Evolutionary conservation across 176 grass and related monocot genomes (phyloP).

Genomic region (barley (Hordeum vulgare)): MorexV3_pseudomolecules_assembly NC_058520.1:42075654-42076153

Average conservation of each 20-base stretch:
- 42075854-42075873: slow-evolving; percentile 21
- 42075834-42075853: slow-evolving; percentile 29
- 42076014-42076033: slow-evolving; percentile 16
- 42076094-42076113: slow-evolving; percentile 21
- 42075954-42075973: slow-evolving; percentile 25
- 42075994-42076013: slow-evolving; percentile 24
- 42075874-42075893: slow-evolving; percentile 47
- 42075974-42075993: slow-evolving; percentile 40
- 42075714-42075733: too few relatives aligned
- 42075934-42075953: slow-evolving; percentile 26
- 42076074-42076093: slow-evolving; percentile 27
- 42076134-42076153: slow-evolving; percentile 58
- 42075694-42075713: neutral
- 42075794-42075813: slow-evolving; percentile 15
- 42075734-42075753: neutral
- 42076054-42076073: slow-evolving; percentile 36
- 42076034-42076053: slow-evolving; percentile 33
- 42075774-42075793: neutral
- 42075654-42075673: neutral
- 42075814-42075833: neutral
- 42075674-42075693: slow-evolving; percentile 10
- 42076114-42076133: slow-evolving; percentile 36
- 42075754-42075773: slow-evolving; percentile 23
- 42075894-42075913: slow-evolving; percentile 42
- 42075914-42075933: slow-evolving; percentile 26